Percentiles rank a stretch among this genome's conserved stretches.
Conservation (phyloP, 2,329 filamentous ascomycete genomes). For the Colletotrichum magnum region DNA sequence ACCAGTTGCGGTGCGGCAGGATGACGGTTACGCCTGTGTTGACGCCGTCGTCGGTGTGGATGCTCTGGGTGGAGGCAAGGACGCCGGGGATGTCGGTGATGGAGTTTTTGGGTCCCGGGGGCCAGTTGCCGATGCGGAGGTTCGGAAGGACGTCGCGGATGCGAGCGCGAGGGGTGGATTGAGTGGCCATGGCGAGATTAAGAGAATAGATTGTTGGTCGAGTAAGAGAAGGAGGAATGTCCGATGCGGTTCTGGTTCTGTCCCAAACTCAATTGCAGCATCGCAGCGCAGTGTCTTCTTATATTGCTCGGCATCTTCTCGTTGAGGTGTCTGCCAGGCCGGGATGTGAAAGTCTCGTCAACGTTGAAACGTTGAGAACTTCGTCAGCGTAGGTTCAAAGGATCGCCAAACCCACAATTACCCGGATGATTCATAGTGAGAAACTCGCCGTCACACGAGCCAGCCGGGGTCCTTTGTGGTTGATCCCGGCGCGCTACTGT, state of each 20-base stretch:
- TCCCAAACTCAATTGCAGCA: background rate
- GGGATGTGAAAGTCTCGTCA: background rate
- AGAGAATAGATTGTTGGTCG: background rate
- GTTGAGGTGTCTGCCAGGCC: background rate
- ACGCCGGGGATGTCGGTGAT: constrained; percentile 66
- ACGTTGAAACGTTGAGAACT: background rate
- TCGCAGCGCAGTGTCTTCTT: background rate
- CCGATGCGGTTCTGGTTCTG: background rate
- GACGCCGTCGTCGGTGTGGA: constrained; percentile 53
- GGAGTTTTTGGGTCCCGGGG: constrained; percentile 62
- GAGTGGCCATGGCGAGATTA: constrained; percentile 8
- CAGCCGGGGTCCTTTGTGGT: background rate
- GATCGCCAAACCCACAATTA: constrained; percentile 8
- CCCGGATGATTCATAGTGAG: constrained; percentile 8
- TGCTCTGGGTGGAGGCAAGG: constrained; percentile 60
- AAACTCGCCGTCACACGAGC: constrained; percentile 4
- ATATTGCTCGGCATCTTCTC: background rate
- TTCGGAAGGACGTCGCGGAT: constrained; percentile 61
- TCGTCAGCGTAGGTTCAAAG: background rate
- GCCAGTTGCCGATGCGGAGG: constrained; percentile 59
- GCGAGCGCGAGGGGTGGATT: constrained; percentile 45
- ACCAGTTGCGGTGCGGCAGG: constrained; percentile 61
- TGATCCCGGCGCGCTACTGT: background rate
- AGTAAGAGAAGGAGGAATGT: background rate
- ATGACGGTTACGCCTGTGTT: constrained; percentile 67